Conservation (phyloP, 371 early-diverging fungal genomes). For the Encephalitozoon intestinalis region DNA sequence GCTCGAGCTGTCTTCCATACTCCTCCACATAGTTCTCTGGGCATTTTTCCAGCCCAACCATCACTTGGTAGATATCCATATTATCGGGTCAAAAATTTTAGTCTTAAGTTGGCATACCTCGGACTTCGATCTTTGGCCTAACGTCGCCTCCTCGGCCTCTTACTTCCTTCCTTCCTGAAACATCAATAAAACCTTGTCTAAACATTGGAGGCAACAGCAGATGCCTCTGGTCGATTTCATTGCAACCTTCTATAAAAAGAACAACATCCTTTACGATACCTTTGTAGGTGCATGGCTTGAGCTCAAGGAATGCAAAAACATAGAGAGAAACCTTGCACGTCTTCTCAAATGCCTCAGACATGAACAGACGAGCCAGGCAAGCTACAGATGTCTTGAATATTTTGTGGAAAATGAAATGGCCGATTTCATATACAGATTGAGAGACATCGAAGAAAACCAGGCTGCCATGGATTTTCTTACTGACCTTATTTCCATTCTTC, state of each 20-base stretch:
- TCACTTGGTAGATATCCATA: slow-evolving; percentile 5
- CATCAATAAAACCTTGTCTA: background rate
- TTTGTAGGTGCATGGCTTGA: slow-evolving; percentile 5
- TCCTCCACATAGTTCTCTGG: slow-evolving; percentile 17
- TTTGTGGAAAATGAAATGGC: slow-evolving; percentile 13
- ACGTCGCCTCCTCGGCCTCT: background rate
- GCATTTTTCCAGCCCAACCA: slow-evolving; percentile 6
- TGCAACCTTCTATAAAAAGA: background rate
- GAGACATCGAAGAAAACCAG: background rate
- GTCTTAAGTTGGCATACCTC: background rate
- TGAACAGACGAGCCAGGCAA: background rate
- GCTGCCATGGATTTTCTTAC: background rate
- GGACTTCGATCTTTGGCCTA: background rate
- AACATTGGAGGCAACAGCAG: background rate
- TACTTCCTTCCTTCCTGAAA: background rate
- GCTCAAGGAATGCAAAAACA: background rate
- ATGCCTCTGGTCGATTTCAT: slow-evolving; percentile 7
- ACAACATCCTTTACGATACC: background rate
- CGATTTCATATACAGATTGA: background rate
- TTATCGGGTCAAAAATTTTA: background rate
- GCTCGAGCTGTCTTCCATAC: slow-evolving; percentile 13
- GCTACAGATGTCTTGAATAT: slow-evolving; percentile 21
- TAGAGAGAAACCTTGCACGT: background rate
- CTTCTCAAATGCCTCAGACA: slow-evolving; percentile 15
- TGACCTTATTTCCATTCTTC: background rate